Conservation (phyloP, 2,329 filamentous ascomycete species). For the Onygena corvina region DNA sequence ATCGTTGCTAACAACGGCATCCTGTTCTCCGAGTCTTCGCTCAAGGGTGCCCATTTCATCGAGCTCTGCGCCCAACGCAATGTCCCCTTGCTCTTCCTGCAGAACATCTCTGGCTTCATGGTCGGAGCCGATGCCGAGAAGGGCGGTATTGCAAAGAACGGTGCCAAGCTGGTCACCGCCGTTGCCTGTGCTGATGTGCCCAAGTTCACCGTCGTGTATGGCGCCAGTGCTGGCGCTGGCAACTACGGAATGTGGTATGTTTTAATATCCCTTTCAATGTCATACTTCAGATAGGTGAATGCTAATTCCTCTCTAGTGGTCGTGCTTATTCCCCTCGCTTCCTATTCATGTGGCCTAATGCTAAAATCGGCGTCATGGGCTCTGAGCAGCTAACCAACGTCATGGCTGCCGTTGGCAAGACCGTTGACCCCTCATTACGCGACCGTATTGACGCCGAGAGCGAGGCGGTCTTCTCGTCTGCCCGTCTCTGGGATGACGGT, state of each 20-base stretch:
- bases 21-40: conserved; percentile 72
- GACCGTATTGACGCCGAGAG: conserved; percentile 81
- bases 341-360: conserved; percentile 95
- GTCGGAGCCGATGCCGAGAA: conserved; percentile 84
- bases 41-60: conserved; percentile 95
- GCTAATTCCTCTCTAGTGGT: conserved; percentile 42
- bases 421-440: conserved; percentile 66
- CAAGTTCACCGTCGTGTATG: conserved; percentile 95
- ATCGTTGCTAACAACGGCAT: conserved; percentile 96
- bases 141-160: conserved; percentile 94
- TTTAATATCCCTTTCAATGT: conserved; percentile 1
- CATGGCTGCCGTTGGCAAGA: conserved; percentile 87
- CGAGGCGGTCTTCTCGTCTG: conserved; percentile 76
- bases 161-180: conserved; percentile 89
- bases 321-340: conserved; percentile 84
- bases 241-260: conserved; percentile 92
- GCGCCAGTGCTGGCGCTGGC: conserved; percentile 80
- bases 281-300: background rate
- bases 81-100: conserved; percentile 82
- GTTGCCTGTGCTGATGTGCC: conserved; percentile 89
- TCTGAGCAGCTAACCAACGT: conserved; percentile 80
- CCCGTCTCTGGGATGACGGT: conserved; percentile 82
- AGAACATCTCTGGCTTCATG: conserved; percentile 98
- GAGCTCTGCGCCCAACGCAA: conserved; percentile 84
- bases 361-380: conserved; percentile 94